Evolutionary conservation across 2,329 filamentous ascomycete species (phyloP).

Genomic region (Colletotrichum sublineola): DNA sequence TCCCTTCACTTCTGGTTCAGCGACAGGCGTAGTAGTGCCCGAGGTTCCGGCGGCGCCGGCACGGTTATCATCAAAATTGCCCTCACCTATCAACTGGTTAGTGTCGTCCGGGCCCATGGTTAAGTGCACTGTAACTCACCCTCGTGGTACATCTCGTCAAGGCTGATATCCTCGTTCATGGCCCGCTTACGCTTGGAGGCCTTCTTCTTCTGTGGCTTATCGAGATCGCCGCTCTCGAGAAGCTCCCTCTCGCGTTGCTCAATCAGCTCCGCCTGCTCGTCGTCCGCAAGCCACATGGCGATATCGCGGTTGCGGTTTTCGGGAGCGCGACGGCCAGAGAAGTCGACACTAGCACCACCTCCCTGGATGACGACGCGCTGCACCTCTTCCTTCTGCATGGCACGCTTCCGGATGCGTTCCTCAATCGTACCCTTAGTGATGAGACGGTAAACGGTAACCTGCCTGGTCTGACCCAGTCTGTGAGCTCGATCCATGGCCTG

Average conservation of each 20-base stretch:
- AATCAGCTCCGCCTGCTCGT: conserved; percentile 94
- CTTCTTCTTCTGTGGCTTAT: conserved; percentile 69
- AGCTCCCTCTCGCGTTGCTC: conserved; percentile 93
- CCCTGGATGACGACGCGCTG: conserved; percentile 97
- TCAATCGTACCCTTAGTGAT: conserved; percentile 98
- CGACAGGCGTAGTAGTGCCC: conserved; percentile 85
- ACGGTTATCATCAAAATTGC: conserved; percentile 93
- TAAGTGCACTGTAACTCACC: conserved; percentile 71
- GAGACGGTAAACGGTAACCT: conserved; percentile 97
- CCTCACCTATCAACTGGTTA: conserved; percentile 77
- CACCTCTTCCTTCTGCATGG: conserved; percentile 98
- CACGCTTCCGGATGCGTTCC: conserved; percentile 96
- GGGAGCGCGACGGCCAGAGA: conserved; percentile 87
- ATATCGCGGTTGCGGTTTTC: conserved; percentile 98
- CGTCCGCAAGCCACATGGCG: conserved; percentile 98
- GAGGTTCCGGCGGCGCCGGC: conserved; percentile 58
- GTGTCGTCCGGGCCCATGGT: conserved; percentile 8
- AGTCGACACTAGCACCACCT: conserved; percentile 91
- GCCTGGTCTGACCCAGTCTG: conserved; percentile 93
- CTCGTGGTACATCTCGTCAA: conserved; percentile 99
- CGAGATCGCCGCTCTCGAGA: conserved; percentile 76
- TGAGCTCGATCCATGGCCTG: conserved; percentile 99
- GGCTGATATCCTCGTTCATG: conserved; percentile 67
- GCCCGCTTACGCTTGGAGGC: conserved; percentile 68
- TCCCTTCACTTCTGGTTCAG: conserved; percentile 61